Evolutionary conservation across 345 rosid genomes (phyloP), one percentile per base, ranked within the genome.

Genomic region (Kernera saxatilis): DNA sequence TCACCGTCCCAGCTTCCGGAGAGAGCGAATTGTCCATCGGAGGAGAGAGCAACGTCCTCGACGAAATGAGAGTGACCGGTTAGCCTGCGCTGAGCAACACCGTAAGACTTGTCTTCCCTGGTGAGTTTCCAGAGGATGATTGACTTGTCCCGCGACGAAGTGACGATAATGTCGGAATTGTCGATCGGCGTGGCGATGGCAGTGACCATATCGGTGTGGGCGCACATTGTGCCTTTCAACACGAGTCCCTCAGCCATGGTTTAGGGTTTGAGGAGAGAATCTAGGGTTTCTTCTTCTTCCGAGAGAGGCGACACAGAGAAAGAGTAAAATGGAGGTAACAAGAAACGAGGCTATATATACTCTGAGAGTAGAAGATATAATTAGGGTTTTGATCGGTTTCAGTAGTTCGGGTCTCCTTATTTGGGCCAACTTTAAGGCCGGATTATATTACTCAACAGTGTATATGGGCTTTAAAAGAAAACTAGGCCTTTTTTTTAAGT

Each of bases 1-100:
- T 91, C 97, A 32, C 96, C 87, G 72, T 91, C 97, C 96, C 97
- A 91, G 11, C 93, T 83, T 6, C 96, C 92, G 3, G 98, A 92
- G 65, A 92, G 92, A 10, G 98, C 96, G 70, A 92, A 92, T 85
- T 89, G 94, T 23, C 94, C 86, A 39, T 92, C 98, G 33, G 90
- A 92, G 2, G 96, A 93, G 26, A 93, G 88, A 17, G 88, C 98
- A 11, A 90, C 97, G 32, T 93, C 98, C 80, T 93, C 79, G 1
- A 90, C 96, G 56, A 88, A 93, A 66, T 88, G 96, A 13, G 97
- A 90, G 77, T 93, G 98, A 17, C 98, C 98, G 9, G 93, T 90
- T 19, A 93, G 85, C 52, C 97, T 90, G 59, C 88, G 89, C 21
- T 93, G 84, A 7, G 89, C 87, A 0, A 91, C 96, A 27, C 75